Evolutionary conservation across 1,284 basidiomycete species (phyloP).

Genomic region (Cutaneotrichosporon spelunceum): DNA sequence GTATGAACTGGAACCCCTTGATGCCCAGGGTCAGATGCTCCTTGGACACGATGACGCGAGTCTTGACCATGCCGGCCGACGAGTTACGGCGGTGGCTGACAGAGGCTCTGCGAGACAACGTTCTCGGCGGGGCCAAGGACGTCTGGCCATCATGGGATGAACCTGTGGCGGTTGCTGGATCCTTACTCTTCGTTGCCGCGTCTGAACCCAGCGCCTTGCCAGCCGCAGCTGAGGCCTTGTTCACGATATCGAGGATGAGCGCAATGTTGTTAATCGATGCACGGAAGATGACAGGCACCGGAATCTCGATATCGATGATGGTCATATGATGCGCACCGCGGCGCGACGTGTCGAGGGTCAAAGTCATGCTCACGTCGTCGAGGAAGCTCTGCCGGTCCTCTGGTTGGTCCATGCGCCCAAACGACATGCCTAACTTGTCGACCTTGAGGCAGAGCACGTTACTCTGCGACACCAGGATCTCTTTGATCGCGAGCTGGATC

Average conservation of each 20-base stretch:
- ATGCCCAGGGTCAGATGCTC: slow-evolving; percentile 81
- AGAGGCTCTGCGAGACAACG: slow-evolving; percentile 37
- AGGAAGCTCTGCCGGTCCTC: slow-evolving; percentile 82
- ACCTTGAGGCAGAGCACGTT: slow-evolving; percentile 79
- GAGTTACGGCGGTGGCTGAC: slow-evolving; percentile 26
- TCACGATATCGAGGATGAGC: slow-evolving; percentile 82
- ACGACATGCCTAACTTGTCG: slow-evolving; percentile 85
- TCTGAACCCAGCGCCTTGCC: slow-evolving; percentile 34
- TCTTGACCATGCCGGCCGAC: slow-evolving; percentile 21
- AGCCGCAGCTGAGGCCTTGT: slow-evolving; percentile 73
- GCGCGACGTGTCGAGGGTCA: slow-evolving; percentile 80
- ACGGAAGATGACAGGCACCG: slow-evolving; percentile 78
- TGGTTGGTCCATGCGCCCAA: slow-evolving; percentile 77
- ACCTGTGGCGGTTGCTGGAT: not conserved
- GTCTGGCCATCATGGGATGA: slow-evolving; percentile 16
- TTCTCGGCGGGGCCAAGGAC: slow-evolving; percentile 21
- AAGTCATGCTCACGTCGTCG: slow-evolving; percentile 85
- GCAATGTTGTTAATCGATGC: slow-evolving; percentile 90
- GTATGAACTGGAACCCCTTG: slow-evolving; percentile 86
- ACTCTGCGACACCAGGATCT: slow-evolving; percentile 90
- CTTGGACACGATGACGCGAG: slow-evolving; percentile 66
- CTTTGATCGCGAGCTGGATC: slow-evolving; percentile 78
- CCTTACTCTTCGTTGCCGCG: not conserved
- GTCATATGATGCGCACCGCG: slow-evolving; percentile 71
- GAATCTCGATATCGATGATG: slow-evolving; percentile 76